Conservation (phyloP, 306 rosid species). For the Malus asiatica region DNA sequence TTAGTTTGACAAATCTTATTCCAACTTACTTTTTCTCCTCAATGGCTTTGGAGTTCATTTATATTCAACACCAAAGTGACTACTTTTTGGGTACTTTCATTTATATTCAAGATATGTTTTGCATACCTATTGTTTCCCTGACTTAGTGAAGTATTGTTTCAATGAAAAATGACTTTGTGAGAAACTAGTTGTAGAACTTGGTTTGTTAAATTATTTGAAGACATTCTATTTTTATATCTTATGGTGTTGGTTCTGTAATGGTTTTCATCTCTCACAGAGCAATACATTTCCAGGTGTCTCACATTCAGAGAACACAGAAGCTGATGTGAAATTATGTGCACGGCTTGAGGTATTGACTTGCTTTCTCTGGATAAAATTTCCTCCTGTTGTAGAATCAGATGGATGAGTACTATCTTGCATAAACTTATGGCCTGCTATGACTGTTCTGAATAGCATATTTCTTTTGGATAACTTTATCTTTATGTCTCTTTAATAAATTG, state of each 20-base stretch:
- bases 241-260: conserved; percentile 9
- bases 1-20: neutral
- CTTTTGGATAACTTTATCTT: neutral
- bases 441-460: neutral
- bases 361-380: conserved; percentile 11
- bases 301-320: conserved; percentile 40
- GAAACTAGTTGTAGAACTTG: neutral
- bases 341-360: conserved; percentile 56
- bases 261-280: conserved; percentile 8
- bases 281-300: conserved; percentile 31
- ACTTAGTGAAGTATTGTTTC: neutral
- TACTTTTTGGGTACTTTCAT: neutral
- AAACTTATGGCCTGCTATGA: neutral
- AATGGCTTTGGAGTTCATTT: neutral
- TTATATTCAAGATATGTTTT: neutral
- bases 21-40: neutral
- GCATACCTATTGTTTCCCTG: neutral
- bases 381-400: neutral
- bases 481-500: neutral
- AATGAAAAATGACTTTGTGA: neutral
- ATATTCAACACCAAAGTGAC: neutral
- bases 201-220: conserved; percentile 4
- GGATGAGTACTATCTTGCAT: neutral
- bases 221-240: conserved; percentile 2
- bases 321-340: conserved; percentile 53